A percentile compares a stretch with the other conserved stretches of the same genome.
phyloP scores from a whole-genome alignment of 371 early-diverging fungal species.

The Mortierella sp. region DNA sequence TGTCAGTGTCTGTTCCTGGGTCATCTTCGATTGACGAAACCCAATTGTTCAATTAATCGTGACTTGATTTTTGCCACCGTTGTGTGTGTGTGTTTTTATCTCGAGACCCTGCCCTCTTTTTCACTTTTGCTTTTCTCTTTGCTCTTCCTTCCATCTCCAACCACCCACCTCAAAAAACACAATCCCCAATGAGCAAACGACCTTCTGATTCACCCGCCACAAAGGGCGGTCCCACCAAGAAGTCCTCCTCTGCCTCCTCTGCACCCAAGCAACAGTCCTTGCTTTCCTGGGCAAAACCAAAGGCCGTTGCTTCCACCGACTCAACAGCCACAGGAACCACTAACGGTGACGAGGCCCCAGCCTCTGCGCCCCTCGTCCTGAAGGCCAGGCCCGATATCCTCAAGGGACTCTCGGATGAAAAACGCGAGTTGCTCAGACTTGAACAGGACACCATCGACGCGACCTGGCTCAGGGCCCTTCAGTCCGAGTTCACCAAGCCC shows the following conservation, averaged over 20 bases:
- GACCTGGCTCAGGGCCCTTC: slow-evolving; percentile 84
- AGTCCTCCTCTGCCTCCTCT: slow-evolving; percentile 1
- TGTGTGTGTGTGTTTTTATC: not conserved
- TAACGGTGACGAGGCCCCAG: not conserved
- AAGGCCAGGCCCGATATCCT: slow-evolving; percentile 43
- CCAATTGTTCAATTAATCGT: not conserved
- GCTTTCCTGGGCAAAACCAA: slow-evolving; percentile 49
- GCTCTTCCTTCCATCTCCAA: not conserved
- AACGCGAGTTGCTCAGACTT: slow-evolving; percentile 69
- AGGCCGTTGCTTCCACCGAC: not conserved
- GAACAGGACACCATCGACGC: slow-evolving; percentile 81
- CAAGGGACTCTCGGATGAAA: slow-evolving; percentile 57
- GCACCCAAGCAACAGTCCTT: slow-evolving; percentile 35
- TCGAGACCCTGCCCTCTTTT: slow-evolving; percentile 1
- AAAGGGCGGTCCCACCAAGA: slow-evolving; percentile 28
- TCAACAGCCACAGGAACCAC: not conserved
- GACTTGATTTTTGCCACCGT: slow-evolving; percentile 6
- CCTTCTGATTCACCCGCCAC: slow-evolving; percentile 24
- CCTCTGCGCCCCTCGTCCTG: not conserved
- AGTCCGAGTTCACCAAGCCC: slow-evolving; percentile 78
- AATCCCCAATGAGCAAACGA: slow-evolving; percentile 25
- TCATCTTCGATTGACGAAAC: not conserved
- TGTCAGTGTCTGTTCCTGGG: not conserved
- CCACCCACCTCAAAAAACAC: not conserved
- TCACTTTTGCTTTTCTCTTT: not conserved